Conservation (phyloP, 2,329 filamentous ascomycete species). For the Penicillium sp. region DNA sequence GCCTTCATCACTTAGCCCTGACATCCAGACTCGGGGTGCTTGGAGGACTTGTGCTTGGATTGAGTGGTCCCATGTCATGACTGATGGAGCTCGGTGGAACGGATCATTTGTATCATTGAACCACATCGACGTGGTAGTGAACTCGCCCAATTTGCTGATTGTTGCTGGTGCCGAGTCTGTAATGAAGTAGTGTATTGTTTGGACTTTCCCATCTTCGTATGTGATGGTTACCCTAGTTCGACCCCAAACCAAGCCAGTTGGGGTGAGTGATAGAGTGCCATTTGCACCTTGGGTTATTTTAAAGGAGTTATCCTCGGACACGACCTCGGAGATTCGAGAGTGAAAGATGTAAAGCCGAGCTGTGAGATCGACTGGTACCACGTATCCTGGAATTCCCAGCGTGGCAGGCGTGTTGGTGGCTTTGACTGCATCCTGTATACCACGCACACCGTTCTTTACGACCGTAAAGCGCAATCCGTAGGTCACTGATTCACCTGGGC, state of each 20-base stretch:
- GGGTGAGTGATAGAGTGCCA: neutral
- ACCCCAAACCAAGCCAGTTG: neutral
- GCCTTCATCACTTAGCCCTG: neutral
- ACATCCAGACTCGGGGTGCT: neutral
- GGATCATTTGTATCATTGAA: neutral
- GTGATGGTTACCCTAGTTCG: too few relatives aligned
- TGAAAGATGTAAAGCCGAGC: neutral
- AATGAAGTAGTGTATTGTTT: neutral
- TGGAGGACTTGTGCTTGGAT: neutral
- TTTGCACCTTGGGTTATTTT: neutral
- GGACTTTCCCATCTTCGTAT: neutral
- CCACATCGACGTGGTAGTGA: neutral
- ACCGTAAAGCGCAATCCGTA: neutral
- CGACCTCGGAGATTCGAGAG: neutral
- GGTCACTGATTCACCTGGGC: neutral
- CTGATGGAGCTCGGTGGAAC: neutral
- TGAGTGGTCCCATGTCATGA: conserved; percentile 1
- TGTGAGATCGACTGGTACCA: neutral
- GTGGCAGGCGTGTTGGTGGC: neutral
- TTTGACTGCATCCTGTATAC: neutral
- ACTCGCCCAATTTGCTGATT: neutral
- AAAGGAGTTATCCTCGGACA: neutral
- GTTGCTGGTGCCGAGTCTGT: neutral
- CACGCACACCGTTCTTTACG: neutral
- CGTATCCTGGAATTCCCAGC: neutral